phyloP scores from a whole-genome alignment of 2,329 filamentous ascomycete species.

The Fusarium virguliforme region DNA sequence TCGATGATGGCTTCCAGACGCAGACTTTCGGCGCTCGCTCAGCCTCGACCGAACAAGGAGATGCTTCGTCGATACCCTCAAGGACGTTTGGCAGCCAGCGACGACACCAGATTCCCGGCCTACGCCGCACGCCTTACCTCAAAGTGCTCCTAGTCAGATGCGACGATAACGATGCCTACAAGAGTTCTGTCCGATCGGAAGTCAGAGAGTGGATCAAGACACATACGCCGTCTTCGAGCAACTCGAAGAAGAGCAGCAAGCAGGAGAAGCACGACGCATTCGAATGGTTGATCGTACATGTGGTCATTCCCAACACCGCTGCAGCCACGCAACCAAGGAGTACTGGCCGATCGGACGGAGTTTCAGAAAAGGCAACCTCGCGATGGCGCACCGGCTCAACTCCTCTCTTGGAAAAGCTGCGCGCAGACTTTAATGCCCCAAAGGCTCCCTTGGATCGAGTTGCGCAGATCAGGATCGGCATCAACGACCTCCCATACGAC shows the following conservation, averaged over 20 bases:
- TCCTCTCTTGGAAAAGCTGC: conserved; percentile 90
- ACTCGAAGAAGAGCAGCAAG: conserved; percentile 71
- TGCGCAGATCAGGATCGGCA: conserved; percentile 85
- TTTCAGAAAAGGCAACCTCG: conserved; percentile 79
- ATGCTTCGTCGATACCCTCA: conserved; percentile 55
- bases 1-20: conserved; percentile 75
- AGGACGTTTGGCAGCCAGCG: conserved; percentile 63
- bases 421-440: conserved; percentile 83
- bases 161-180: conserved; percentile 97
- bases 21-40: conserved; percentile 65
- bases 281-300: conserved; percentile 95
- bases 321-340: conserved; percentile 84
- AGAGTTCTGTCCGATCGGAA: conserved; percentile 81
- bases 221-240: conserved; percentile 74
- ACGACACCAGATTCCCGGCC: conserved; percentile 93
- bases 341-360: conserved; percentile 68
- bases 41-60: conserved; percentile 58
- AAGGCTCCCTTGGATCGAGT: conserved; percentile 84
- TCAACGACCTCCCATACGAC: conserved; percentile 78
- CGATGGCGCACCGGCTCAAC: conserved; percentile 86
- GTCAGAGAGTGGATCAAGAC: conserved; percentile 93
- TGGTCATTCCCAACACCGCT: conserved; percentile 88
- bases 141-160: conserved; percentile 92
- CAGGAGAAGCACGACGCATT: conserved; percentile 97
- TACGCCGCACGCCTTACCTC: conserved; percentile 93